Evolutionary conservation across 139 green algal species (phyloP).

Genomic region (Chlorella sp.): DNA sequence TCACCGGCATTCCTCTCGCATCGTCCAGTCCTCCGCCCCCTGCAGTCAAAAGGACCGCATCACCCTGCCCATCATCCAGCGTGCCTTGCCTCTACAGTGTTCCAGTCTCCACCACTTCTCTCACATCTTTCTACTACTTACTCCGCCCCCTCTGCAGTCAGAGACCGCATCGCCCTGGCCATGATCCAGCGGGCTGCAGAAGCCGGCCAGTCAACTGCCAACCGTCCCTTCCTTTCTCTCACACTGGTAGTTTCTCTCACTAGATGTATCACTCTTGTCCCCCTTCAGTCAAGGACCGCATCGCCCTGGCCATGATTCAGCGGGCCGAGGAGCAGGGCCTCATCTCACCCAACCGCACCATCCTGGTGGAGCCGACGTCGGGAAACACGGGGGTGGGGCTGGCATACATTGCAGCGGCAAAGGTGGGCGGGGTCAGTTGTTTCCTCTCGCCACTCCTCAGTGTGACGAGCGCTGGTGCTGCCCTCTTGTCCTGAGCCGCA

Average conservation of each 20-base stretch:
- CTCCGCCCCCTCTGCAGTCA: constrained; percentile 64
- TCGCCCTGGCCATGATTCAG: constrained; percentile 83
- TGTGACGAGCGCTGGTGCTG: no score
- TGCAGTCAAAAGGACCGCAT: constrained; percentile 93
- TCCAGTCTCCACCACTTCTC: no score
- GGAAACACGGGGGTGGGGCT: constrained; percentile 97
- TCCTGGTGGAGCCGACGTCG: constrained; percentile 90
- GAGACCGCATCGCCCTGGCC: constrained; percentile 83
- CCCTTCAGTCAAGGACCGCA: constrained; percentile 88
- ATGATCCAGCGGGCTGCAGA: constrained; percentile 88
- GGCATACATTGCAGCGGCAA: constrained; percentile 93
- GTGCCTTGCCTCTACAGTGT: no score
- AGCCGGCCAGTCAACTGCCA: constrained; percentile 83
- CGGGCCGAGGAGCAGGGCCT: constrained; percentile 74
- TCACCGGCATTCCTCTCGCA: neutral
- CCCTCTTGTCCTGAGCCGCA: no score
- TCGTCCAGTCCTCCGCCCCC: neutral
- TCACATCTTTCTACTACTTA: neutral
- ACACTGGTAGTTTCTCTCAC: neutral
- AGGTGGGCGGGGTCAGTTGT: constrained; percentile 52
- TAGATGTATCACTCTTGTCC: neutral
- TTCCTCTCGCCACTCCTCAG: no score
- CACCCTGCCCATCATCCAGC: constrained; percentile 78
- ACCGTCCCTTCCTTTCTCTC: no score
- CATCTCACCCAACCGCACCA: constrained; percentile 83